Base-by-base conservation (phyloP, 202 grass and related monocot genomes). In the Zizania palustris region DNA sequence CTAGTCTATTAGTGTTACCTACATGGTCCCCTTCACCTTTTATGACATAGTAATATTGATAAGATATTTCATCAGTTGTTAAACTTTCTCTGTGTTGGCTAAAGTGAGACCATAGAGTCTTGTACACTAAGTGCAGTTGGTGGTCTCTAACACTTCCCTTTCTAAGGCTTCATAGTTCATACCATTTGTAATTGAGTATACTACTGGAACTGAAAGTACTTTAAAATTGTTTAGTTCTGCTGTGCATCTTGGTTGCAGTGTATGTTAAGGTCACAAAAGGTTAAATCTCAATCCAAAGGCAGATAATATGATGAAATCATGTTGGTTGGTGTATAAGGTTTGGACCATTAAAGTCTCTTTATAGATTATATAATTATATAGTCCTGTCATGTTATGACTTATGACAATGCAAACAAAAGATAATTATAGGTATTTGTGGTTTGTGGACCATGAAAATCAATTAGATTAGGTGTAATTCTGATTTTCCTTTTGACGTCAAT, bases 11-110 rank as follows among this genome's bases (percentile, higher is more conserved):
- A 68, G 22, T 74, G 60, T 63, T 36, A 44, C 70, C 41, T 85
- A 39, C 61, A 70, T 85, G 78, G 60, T 65, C 83, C 67, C 68
- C 61, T 76, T 42, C 13, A 41, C 42, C 76, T 76, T 63, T 84
- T 71, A 70, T 84, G 86, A 49, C 71, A 78, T 78, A 71, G 65
- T 65, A 19, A 76, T 80, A 88, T 71, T 80, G 50, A 54, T 76
- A 75, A 76, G 20, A 75, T 64, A 80, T 84, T 57, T 76, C n/a
- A 45, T 51, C 16, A 76, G 67, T 78, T 73, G 45, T 49, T 85
- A 42, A 69, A 78, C 65, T 73, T 57, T 73, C 65, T 72, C 65
- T 66, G 68, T 89, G 87, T 79, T 85, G 68, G 46, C 36, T 78
- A 85, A 82, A 89, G 82, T 74, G 73, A 67, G 78, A 79, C 39